Evolutionary conservation across 2,329 filamentous ascomycete species (phyloP).

Genomic region (Teratosphaeria zuluensis): DNA sequence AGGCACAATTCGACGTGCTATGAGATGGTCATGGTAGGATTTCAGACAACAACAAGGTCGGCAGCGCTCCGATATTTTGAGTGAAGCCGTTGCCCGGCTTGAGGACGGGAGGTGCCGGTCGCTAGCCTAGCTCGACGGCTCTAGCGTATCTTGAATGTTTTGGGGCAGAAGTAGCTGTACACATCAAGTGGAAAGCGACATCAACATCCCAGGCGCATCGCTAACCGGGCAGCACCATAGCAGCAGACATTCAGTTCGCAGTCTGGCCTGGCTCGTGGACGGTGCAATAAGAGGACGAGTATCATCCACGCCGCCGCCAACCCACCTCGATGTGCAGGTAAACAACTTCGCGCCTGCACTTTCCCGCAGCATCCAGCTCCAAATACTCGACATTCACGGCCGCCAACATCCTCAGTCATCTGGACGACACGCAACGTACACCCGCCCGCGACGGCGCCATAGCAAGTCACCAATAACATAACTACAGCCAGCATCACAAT

Average conservation of each 20-base stretch:
- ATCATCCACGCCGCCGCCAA: neutral
- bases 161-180: neutral
- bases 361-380: neutral
- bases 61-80: no score
- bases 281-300: neutral
- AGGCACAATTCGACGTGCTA: neutral
- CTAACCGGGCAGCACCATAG: neutral
- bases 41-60: no score
- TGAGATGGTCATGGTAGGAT: neutral
- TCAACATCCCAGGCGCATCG: neutral
- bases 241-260: neutral
- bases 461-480: neutral
- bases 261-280: neutral
- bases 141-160: neutral
- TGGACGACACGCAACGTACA: neutral
- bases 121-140: neutral
- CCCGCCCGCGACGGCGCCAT: neutral
- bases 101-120: no score
- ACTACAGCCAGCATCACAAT: conserved; percentile 10
- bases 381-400: neutral
- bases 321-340: neutral
- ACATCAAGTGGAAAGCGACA: neutral
- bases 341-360: neutral
- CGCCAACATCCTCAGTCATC: neutral
- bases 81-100: neutral